phyloP scores from a whole-genome alignment of 2,329 filamentous ascomycete genomes.

The Penicillium frequentans region DNA sequence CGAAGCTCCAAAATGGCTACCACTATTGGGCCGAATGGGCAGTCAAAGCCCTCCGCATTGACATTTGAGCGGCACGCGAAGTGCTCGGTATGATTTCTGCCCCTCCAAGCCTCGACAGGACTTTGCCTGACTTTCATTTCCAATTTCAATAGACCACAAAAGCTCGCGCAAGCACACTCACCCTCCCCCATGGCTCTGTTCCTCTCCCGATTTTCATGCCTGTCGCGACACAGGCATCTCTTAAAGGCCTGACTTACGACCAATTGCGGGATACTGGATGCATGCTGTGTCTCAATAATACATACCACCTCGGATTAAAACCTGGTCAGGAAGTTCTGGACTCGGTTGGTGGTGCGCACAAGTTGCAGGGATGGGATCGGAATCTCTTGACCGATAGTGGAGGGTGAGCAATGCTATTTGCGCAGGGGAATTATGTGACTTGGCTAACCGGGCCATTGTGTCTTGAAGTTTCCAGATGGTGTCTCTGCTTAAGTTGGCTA shows the following conservation, averaged over 20 bases:
- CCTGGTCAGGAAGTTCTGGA: constrained; percentile 89
- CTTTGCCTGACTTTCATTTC: constrained; percentile 1
- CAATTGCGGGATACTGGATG: constrained; percentile 90
- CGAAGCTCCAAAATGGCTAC: constrained; percentile 32
- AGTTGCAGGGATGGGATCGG: constrained; percentile 89
- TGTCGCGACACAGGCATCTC: constrained; percentile 91
- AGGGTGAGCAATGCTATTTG: constrained; percentile 35
- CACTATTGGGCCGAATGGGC: constrained; percentile 21
- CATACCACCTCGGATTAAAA: constrained; percentile 93
- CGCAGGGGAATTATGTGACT: neutral
- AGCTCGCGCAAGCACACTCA: constrained; percentile 83
- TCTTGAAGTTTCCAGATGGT: constrained; percentile 91
- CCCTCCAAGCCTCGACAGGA: constrained; percentile 4
- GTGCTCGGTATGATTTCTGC: constrained; percentile 65
- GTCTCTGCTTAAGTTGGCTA: constrained; percentile 86
- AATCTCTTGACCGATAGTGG: constrained; percentile 80
- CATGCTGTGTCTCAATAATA: constrained; percentile 93
- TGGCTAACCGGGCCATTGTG: neutral
- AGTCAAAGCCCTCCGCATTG: constrained; percentile 60
- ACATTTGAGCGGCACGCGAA: constrained; percentile 75
- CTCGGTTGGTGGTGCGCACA: constrained; percentile 86
- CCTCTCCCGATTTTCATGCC: constrained; percentile 97
- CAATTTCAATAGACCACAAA: constrained; percentile 71
- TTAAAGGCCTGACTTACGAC: constrained; percentile 90
- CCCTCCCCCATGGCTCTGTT: constrained; percentile 87